A percentile compares a stretch with the other conserved stretches of the same genome.
Evolutionary conservation across 2,329 filamentous ascomycete species (phyloP).

Genomic region (Chaetothyriales sp.): DNA sequence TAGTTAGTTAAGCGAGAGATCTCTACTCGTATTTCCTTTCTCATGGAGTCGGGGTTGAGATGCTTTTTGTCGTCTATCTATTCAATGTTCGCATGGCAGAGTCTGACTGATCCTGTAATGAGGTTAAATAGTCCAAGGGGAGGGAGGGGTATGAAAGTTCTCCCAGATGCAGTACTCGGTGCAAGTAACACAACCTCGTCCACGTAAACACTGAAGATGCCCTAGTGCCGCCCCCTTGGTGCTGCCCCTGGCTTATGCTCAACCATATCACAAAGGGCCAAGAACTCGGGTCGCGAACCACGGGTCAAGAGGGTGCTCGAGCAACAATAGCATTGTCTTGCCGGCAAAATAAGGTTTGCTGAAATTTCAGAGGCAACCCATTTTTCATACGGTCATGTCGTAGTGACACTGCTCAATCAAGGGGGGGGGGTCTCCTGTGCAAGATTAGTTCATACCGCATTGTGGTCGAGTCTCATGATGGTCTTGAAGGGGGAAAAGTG

Average conservation of each 20-base stretch:
- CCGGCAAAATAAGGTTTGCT: neutral
- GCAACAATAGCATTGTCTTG: neutral
- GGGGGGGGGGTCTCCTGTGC: neutral
- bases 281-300: neutral
- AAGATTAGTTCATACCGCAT: neutral
- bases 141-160: neutral
- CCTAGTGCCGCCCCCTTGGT: too few relatives aligned
- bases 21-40: too few relatives aligned
- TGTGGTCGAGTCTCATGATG: neutral
- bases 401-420: neutral
- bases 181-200: neutral
- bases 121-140: neutral
- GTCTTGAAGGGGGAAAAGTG: neutral
- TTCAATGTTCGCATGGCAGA: neutral
- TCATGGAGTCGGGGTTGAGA: neutral
- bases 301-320: neutral
- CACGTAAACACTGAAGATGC: neutral
- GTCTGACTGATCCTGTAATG: neutral
- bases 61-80: neutral
- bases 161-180: neutral
- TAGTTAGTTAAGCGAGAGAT: neutral
- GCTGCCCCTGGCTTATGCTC: neutral
- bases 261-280: neutral
- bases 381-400: neutral
- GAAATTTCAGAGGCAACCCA: neutral